These are phyloP conservation scores for Aciculoconidium aculeatum DNA, from an alignment of 805 yeast species.

Conservation along the genomic window DNA sequence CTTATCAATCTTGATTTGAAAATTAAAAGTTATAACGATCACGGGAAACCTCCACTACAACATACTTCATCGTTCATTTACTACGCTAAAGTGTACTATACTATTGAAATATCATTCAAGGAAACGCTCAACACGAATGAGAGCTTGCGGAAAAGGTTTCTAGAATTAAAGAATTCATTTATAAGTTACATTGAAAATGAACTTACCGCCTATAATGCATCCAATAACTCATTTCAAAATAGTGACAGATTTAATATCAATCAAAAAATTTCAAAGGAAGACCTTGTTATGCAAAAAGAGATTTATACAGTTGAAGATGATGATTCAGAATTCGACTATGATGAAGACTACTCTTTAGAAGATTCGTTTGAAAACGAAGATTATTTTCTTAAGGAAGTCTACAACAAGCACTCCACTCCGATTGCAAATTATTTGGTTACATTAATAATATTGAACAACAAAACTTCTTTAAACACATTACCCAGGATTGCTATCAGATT, in stretches of 20 bases:
- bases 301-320: too few species aligned
- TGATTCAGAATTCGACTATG: too few species aligned
- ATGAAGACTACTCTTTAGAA: too few species aligned
- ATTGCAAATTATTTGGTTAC: conserved; percentile 27
- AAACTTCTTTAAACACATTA: conserved; percentile 12
- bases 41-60: conserved; percentile 9
- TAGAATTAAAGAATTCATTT: conserved; percentile 19
- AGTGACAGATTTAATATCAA: too few species aligned
- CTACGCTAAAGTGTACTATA: conserved; percentile 30
- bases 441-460: conserved; percentile 23
- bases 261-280: too few species aligned
- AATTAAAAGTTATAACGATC: conserved; percentile 8
- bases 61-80: conserved; percentile 24
- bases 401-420: conserved; percentile 16
- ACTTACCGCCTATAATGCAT: conserved; percentile 6
- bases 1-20: conserved; percentile 26
- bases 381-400: too few species aligned
- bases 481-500: conserved; percentile 17
- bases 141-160: conserved; percentile 12
- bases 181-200: conserved; percentile 8
- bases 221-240: too few species aligned
- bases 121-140: conserved; percentile 12
- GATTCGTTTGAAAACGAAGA: too few species aligned
- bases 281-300: too few species aligned
- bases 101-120: conserved; percentile 20